phyloP scores from a whole-genome alignment of 495 filamentous ascomycete genomes.

The Aspergillus avenaceus region DNA sequence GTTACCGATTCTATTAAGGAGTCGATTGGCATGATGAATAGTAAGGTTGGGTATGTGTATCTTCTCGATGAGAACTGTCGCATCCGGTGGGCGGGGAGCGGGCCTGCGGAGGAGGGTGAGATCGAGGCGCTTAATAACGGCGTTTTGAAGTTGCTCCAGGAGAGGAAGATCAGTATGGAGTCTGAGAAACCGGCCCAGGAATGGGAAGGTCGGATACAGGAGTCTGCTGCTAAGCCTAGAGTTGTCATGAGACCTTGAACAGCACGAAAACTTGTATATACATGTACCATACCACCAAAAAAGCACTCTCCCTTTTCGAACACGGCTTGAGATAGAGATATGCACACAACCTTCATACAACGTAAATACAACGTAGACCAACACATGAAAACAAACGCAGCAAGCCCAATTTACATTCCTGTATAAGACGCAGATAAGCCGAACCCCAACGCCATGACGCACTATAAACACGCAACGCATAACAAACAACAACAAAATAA shows the following conservation, averaged over 20 bases:
- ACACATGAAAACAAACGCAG: background rate
- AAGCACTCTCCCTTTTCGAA: background rate
- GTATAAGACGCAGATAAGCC: slow-evolving; percentile 7
- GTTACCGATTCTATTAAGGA: slow-evolving; percentile 70
- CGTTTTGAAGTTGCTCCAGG: slow-evolving; percentile 61
- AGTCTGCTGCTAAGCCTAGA: slow-evolving; percentile 11
- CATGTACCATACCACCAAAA: slow-evolving; percentile 10
- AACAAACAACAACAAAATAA: background rate
- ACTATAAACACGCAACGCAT: background rate
- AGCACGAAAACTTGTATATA: slow-evolving; percentile 16
- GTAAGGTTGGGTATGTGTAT: slow-evolving; percentile 91
- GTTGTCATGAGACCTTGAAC: slow-evolving; percentile 16
- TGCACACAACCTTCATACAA: background rate
- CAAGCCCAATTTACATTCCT: slow-evolving; percentile 1
- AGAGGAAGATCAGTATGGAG: slow-evolving; percentile 35
- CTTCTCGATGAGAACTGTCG: slow-evolving; percentile 80
- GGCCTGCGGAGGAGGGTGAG: slow-evolving; percentile 65
- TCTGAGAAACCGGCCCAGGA: slow-evolving; percentile 20
- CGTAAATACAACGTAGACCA: background rate
- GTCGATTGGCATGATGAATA: slow-evolving; percentile 76
- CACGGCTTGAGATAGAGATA: no score
- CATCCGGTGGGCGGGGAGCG: slow-evolving; percentile 94
- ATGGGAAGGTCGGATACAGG: slow-evolving; percentile 7
- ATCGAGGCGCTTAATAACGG: slow-evolving; percentile 66
- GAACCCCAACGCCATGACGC: slow-evolving; percentile 11